phyloP scores from a whole-genome alignment of 345 rosid genomes.

The Ailanthus altissimus region DNA sequence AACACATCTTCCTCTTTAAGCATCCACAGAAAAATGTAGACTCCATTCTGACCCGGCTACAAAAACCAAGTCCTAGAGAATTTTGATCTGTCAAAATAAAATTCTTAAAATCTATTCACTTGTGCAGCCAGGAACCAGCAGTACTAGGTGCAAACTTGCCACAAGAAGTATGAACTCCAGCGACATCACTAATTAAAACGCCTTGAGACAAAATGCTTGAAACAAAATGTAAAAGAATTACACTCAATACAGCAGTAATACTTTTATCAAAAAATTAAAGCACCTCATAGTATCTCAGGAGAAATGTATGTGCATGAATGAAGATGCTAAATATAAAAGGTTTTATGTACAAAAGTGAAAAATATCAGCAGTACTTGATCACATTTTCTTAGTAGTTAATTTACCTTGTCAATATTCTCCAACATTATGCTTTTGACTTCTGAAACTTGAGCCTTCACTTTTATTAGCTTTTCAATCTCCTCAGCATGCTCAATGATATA shows the following conservation, averaged over 20 bases:
- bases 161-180: neutral
- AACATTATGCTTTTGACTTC: slow-evolving; percentile 95
- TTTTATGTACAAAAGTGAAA: neutral
- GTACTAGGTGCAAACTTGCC: neutral
- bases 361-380: neutral
- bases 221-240: neutral
- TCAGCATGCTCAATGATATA: slow-evolving; percentile 91
- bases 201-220: neutral
- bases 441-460: slow-evolving; percentile 98
- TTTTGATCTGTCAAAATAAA: neutral
- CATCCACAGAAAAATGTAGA: neutral
- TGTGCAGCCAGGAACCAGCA: neutral
- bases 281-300: too few relatives aligned
- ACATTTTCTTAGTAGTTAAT: neutral
- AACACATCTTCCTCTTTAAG: neutral
- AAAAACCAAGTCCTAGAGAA: neutral
- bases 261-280: too few relatives aligned
- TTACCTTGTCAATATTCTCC: slow-evolving; percentile 95
- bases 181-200: neutral
- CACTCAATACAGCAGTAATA: too few relatives aligned
- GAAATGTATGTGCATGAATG: too few relatives aligned
- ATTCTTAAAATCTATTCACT: neutral
- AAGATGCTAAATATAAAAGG: neutral
- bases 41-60: neutral
- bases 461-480: slow-evolving; percentile 88